Evolutionary conservation across 2,329 filamentous ascomycete genomes (phyloP).

Genomic region (Claviceps monticola): DNA sequence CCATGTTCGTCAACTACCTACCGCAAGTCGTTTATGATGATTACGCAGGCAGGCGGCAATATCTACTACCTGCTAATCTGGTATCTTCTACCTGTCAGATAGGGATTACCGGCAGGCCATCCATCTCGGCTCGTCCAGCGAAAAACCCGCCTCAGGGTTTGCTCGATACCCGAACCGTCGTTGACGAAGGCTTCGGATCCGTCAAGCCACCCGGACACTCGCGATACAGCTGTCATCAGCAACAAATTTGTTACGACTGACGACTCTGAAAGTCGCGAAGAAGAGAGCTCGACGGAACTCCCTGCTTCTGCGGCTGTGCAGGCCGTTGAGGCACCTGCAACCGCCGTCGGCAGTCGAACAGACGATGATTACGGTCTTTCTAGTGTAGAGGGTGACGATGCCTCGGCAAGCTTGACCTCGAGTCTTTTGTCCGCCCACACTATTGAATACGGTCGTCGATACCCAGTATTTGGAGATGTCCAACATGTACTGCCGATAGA

Average conservation of each 20-base stretch:
- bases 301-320: not conserved
- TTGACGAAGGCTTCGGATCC: not conserved
- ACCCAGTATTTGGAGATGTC: conserved; percentile 21
- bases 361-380: conserved; percentile 5
- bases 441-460: conserved; percentile 10
- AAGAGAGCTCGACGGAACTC: not conserved
- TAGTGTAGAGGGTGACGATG: conserved; percentile 3
- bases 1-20: too few relatives aligned
- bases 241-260: too few relatives aligned
- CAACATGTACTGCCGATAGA: conserved; percentile 25
- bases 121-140: not conserved
- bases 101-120: not conserved
- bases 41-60: too few relatives aligned
- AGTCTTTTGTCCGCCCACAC: conserved; percentile 7
- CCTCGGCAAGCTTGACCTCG: conserved; percentile 3
- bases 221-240: too few relatives aligned
- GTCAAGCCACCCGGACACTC: not conserved
- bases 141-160: not conserved
- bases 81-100: too few relatives aligned
- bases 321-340: conserved; percentile 1
- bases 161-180: not conserved
- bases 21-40: too few relatives aligned
- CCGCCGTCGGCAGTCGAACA: not conserved
- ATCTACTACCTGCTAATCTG: not conserved
- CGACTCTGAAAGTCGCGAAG: too few relatives aligned